phyloP scores from a whole-genome alignment of 2,329 filamentous ascomycete species.

The Zasmidium cellare region DNA sequence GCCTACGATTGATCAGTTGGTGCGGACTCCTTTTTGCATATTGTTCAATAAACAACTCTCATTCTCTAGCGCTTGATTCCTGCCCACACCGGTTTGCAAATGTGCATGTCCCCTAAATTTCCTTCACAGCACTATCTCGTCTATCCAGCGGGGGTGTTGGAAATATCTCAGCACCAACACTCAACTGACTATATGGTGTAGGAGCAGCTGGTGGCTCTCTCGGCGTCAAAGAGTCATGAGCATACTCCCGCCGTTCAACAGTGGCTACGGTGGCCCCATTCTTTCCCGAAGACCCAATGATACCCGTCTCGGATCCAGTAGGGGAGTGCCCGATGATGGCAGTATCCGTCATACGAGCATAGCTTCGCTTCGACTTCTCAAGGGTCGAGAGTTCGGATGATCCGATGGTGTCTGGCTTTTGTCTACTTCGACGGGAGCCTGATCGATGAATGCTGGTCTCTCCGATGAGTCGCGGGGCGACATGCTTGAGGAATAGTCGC shows the following conservation, averaged over 20 bases:
- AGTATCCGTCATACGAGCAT: neutral
- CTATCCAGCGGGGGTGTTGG: neutral
- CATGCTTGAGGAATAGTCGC: slow-evolving; percentile 16
- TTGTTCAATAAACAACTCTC: too few species aligned
- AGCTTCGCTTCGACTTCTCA: neutral
- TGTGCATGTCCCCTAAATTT: too few species aligned
- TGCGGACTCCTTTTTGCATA: too few species aligned
- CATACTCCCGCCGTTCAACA: neutral
- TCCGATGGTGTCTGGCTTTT: neutral
- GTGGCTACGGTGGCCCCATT: neutral
- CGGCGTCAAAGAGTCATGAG: neutral
- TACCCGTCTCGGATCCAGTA: neutral
- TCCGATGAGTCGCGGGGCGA: slow-evolving; percentile 15
- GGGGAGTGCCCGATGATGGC: neutral
- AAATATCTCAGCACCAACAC: neutral
- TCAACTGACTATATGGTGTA: neutral
- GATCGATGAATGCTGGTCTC: neutral
- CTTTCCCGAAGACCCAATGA: neutral
- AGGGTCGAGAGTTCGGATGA: slow-evolving; percentile 1
- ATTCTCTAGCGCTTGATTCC: too few species aligned
- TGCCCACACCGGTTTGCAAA: too few species aligned
- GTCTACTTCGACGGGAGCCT: neutral
- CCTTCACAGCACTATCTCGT: neutral
- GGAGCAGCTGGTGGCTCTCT: neutral
- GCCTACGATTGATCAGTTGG: too few species aligned